A percentile compares a stretch with the other conserved stretches of the same genome.
Conservation (phyloP, 108 stramenopile genomes). For the Bacterosira constricta region DNA sequence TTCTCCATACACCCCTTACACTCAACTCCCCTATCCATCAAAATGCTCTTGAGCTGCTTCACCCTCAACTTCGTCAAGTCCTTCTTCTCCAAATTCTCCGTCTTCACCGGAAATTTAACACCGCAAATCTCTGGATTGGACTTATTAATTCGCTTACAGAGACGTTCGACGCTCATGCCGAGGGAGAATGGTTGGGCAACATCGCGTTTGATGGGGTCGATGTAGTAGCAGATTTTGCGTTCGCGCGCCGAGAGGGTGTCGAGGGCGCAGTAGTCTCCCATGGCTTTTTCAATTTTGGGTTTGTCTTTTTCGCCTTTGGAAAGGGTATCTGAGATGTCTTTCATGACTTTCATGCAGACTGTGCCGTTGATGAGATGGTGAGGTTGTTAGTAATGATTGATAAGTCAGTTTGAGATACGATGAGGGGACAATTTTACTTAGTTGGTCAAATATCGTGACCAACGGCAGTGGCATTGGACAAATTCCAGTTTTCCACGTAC, state of each 20-base stretch:
- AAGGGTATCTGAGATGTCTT: slow-evolving; percentile 74
- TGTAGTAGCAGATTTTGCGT: slow-evolving; percentile 98
- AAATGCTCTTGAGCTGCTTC: slow-evolving; percentile 96
- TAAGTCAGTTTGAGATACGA: not conserved
- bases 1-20: slow-evolving; percentile 98
- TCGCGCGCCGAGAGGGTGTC: slow-evolving; percentile 64
- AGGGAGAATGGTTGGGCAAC: slow-evolving; percentile 93
- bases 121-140: slow-evolving; percentile 87
- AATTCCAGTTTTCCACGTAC: slow-evolving; percentile 8
- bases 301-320: slow-evolving; percentile 71
- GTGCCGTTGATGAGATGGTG: not conserved
- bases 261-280: slow-evolving; percentile 76
- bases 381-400: not conserved
- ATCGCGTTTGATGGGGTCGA: slow-evolving; percentile 96
- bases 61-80: slow-evolving; percentile 96
- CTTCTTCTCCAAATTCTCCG: slow-evolving; percentile 90
- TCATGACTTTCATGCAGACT: slow-evolving; percentile 93
- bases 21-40: slow-evolving; percentile 95
- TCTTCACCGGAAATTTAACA: slow-evolving; percentile 96
- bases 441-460: not conserved
- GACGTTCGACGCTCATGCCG: slow-evolving; percentile 92
- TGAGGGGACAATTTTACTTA: not conserved
- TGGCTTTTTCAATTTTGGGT: slow-evolving; percentile 76
- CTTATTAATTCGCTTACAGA: slow-evolving; percentile 88
- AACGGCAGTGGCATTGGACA: not conserved